These are phyloP conservation scores for Ilyonectria sp. DNA, from an alignment of 2,329 filamentous ascomycete genomes.

Conservation along the genomic window DNA sequence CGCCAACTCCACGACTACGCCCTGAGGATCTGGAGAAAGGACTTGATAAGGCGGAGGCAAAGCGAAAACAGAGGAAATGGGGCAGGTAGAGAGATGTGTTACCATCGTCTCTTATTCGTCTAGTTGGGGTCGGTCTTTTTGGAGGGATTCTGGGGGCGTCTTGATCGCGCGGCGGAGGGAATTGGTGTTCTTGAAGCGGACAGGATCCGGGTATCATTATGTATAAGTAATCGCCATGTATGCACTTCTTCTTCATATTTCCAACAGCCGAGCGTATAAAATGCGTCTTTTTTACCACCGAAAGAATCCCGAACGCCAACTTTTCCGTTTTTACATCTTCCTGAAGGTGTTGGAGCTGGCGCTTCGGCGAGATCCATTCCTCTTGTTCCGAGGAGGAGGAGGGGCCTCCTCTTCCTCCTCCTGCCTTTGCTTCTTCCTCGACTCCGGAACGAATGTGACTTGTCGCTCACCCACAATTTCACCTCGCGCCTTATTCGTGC, in stretches of 20 bases:
- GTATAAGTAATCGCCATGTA: slow-evolving; percentile 48
- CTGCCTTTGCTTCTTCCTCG: slow-evolving; percentile 65
- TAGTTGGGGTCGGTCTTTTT: background rate
- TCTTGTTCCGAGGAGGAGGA: slow-evolving; percentile 52
- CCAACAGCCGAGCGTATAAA: slow-evolving; percentile 41
- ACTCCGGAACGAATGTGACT: slow-evolving; percentile 80
- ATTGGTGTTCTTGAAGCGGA: slow-evolving; percentile 41
- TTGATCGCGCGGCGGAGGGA: slow-evolving; percentile 34
- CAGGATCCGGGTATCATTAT: slow-evolving; percentile 51
- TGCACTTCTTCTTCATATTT: slow-evolving; percentile 43
- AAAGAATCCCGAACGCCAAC: slow-evolving; percentile 44
- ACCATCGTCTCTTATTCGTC: too few species aligned
- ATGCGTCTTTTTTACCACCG: slow-evolving; percentile 39
- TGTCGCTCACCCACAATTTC: slow-evolving; percentile 75
- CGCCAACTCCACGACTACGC: slow-evolving; percentile 70
- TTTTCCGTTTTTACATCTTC: slow-evolving; percentile 66
- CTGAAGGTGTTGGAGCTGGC: slow-evolving; percentile 84
- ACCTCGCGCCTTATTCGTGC: slow-evolving; percentile 62
- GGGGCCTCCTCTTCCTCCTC: slow-evolving; percentile 49
- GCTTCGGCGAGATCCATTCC: slow-evolving; percentile 70
- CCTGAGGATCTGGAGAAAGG: slow-evolving; percentile 74
- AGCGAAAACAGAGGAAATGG: slow-evolving; percentile 52
- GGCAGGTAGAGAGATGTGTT: slow-evolving; percentile 30
- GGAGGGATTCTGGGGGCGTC: background rate
- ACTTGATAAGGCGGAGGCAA: slow-evolving; percentile 55